Evolutionary conservation across 2,329 filamentous ascomycete species (phyloP).

Genomic region (Cercospora sp.): DNA sequence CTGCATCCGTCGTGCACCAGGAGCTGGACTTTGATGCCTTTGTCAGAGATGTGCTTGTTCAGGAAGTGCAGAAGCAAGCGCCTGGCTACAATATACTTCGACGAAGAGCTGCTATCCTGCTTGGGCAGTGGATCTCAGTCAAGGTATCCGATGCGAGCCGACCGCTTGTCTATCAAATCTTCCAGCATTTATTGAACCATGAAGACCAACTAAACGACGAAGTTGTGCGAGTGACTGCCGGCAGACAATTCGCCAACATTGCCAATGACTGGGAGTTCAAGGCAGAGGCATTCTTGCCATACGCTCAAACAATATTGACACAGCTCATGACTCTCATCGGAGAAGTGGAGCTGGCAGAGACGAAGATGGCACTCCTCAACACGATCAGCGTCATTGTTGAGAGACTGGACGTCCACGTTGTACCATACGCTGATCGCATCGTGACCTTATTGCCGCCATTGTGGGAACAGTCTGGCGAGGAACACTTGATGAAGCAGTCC

Average conservation of each 20-base stretch:
- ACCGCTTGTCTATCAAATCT: conserved; percentile 81
- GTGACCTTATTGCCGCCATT: conserved; percentile 76
- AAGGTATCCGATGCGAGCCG: conserved; percentile 68
- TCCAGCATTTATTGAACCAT: conserved; percentile 77
- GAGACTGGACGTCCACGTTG: conserved; percentile 72
- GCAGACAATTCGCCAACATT: conserved; percentile 75
- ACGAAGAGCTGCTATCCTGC: conserved; percentile 80
- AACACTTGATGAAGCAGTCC: conserved; percentile 90
- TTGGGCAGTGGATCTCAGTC: conserved; percentile 86
- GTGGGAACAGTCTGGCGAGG: conserved; percentile 82
- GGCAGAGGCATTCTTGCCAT: conserved; percentile 71
- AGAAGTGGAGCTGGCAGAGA: conserved; percentile 79
- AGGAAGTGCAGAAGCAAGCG: conserved; percentile 70
- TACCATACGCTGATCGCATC: conserved; percentile 72
- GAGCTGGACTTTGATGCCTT: conserved; percentile 82
- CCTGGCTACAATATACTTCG: conserved; percentile 78
- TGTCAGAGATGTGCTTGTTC: conserved; percentile 70
- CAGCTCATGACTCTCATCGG: conserved; percentile 75
- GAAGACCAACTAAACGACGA: conserved; percentile 80
- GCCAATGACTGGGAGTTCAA: conserved; percentile 84
- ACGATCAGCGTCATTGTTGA: conserved; percentile 80
- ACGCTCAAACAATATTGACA: conserved; percentile 69
- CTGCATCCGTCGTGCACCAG: conserved; percentile 72
- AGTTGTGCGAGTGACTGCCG: conserved; percentile 88
- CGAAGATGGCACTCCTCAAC: conserved; percentile 84